Evolutionary conservation across 116 monocot genomes (phyloP).

Genomic region (Phalaenopsis hybrid): DNA sequence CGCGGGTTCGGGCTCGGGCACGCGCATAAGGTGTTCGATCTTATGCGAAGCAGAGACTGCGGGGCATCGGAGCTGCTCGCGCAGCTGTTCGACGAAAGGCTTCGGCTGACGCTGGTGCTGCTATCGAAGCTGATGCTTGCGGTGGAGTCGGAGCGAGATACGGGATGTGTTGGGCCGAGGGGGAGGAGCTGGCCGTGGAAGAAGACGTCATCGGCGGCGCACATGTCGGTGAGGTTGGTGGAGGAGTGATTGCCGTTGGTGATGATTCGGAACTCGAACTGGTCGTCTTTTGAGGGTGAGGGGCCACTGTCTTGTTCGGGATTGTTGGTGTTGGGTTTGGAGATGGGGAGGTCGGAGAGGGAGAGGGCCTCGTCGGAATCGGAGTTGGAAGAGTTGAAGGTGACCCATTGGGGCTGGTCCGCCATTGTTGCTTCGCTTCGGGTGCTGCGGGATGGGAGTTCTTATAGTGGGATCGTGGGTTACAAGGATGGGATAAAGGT

Average conservation of each 20-base stretch:
- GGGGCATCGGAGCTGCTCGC: neutral
- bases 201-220: constrained; percentile 3
- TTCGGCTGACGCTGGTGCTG: constrained; percentile 6
- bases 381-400: neutral
- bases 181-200: constrained; percentile 8
- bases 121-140: neutral
- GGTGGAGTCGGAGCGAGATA: constrained; percentile 6
- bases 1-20: constrained; percentile 6
- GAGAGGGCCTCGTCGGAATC: constrained; percentile 1
- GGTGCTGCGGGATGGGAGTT: neutral
- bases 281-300: neutral
- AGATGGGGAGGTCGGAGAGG: neutral
- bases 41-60: neutral
- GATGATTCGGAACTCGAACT: constrained; percentile 7
- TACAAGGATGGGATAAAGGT: no score
- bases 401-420: neutral
- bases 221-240: neutral
- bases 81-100: constrained; percentile 7
- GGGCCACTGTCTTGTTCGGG: neutral
- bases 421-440: neutral
- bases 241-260: neutral
- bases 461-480: neutral
- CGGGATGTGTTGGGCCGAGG: neutral
- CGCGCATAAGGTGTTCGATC: neutral
- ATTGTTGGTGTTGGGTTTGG: no score